Evolutionary conservation across 2,329 filamentous ascomycete species (phyloP).

Genomic region (Xylaria sp.): DNA sequence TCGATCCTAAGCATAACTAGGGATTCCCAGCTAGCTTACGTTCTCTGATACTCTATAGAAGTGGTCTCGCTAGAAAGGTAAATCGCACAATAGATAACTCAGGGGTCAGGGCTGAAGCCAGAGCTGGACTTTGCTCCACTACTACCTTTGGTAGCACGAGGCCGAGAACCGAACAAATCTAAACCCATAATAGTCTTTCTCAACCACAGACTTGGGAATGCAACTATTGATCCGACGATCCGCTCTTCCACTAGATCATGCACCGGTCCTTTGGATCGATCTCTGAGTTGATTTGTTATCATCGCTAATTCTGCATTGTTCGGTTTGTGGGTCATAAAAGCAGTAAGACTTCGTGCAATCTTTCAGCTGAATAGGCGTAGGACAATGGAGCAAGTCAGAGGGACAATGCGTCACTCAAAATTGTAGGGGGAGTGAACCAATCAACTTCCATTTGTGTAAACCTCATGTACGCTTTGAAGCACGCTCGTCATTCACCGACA

Average conservation of each 20-base stretch:
- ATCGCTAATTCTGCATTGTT: neutral
- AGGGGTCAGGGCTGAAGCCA: conserved; percentile 15
- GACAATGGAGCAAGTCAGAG: neutral
- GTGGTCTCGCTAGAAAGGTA: neutral
- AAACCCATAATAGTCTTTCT: conserved; percentile 5
- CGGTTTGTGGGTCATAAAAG: neutral
- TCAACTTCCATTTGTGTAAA: neutral
- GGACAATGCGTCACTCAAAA: neutral
- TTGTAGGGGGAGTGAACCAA: neutral
- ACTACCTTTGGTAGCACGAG: neutral
- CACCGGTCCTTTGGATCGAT: conserved; percentile 12
- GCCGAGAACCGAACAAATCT: conserved; percentile 3
- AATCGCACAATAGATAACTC: neutral
- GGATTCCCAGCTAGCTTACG: neutral
- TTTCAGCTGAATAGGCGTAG: neutral
- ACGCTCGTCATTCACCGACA: neutral
- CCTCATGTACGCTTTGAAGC: conserved; percentile 6
- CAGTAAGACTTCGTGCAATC: neutral
- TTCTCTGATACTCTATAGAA: neutral
- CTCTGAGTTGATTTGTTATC: neutral
- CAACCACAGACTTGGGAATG: conserved; percentile 5
- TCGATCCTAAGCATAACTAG: neutral
- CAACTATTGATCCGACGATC: conserved; percentile 6
- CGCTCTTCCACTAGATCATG: conserved; percentile 13
- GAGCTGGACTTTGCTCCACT: conserved; percentile 6